These are phyloP conservation scores for Metschnikowia amazonensis DNA, from an alignment of 805 yeast species.

Conservation along the genomic window DNA sequence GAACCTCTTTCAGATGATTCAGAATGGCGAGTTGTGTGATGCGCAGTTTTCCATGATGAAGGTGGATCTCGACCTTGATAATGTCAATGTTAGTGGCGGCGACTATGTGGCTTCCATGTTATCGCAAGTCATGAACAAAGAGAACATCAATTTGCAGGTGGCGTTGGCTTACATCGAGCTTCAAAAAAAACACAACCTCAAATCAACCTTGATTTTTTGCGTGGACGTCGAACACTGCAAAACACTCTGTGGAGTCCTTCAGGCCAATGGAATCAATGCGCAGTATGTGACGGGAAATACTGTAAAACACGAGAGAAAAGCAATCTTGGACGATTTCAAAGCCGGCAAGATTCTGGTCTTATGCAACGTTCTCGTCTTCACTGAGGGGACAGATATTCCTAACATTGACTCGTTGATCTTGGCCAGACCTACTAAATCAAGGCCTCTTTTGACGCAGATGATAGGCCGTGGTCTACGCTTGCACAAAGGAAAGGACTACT, in stretches of 20 bases:
- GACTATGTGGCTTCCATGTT: constrained; percentile 56
- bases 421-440: constrained; percentile 77
- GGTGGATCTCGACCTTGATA: constrained; percentile 42
- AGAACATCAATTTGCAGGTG: constrained; percentile 52
- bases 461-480: constrained; percentile 82
- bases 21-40: constrained; percentile 65
- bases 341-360: constrained; percentile 64
- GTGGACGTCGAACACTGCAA: constrained; percentile 68
- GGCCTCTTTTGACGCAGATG: constrained; percentile 76
- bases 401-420: constrained; percentile 75
- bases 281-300: constrained; percentile 71
- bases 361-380: constrained; percentile 84
- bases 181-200: constrained; percentile 35
- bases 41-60: constrained; percentile 59
- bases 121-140: constrained; percentile 52
- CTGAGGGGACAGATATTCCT: constrained; percentile 95
- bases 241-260: constrained; percentile 50
- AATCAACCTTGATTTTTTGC: constrained; percentile 73
- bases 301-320: constrained; percentile 45
- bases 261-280: constrained; percentile 59
- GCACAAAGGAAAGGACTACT: constrained; percentile 55
- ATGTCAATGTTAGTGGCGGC: constrained; percentile 30
- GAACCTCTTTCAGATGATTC: constrained; percentile 61
- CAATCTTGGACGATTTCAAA: constrained; percentile 54
- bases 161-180: constrained; percentile 47